Conservation (phyloP, 2,329 filamentous ascomycete species). For the Acephala macrosclerotiorum region DNA sequence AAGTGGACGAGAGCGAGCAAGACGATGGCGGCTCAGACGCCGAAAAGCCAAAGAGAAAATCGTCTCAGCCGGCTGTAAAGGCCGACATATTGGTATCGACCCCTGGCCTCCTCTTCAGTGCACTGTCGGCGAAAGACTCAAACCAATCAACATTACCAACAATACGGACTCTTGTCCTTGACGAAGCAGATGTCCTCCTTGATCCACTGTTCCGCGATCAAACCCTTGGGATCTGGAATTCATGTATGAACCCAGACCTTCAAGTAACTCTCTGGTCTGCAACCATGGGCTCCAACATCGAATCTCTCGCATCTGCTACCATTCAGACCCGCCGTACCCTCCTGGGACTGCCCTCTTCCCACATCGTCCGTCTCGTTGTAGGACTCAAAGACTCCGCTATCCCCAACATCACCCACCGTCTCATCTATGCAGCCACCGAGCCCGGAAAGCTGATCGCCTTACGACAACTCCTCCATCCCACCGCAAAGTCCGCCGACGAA, state of each 20-base stretch:
- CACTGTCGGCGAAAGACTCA: constrained; percentile 60
- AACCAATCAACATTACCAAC: constrained; percentile 62
- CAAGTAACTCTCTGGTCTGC: constrained; percentile 91
- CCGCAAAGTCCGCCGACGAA: constrained; percentile 60
- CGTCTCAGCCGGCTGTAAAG: constrained; percentile 64
- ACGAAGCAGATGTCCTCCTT: constrained; percentile 94
- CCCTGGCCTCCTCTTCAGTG: constrained; percentile 79
- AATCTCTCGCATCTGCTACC: constrained; percentile 76
- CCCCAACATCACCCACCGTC: constrained; percentile 87
- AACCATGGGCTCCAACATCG: constrained; percentile 94
- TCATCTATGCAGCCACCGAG: constrained; percentile 91
- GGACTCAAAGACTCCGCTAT: constrained; percentile 95
- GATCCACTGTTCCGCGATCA: constrained; percentile 91
- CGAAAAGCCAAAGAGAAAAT: constrained; percentile 43
- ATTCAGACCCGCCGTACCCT: constrained; percentile 61
- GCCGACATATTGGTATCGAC: constrained; percentile 84
- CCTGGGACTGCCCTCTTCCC: constrained; percentile 51
- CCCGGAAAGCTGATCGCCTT: constrained; percentile 92
- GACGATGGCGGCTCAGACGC: constrained; percentile 42
- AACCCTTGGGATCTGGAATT: constrained; percentile 83
- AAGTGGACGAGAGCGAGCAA: constrained; percentile 49
- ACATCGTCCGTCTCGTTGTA: constrained; percentile 85
- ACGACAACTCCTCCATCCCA: constrained; percentile 86
- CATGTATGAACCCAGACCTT: constrained; percentile 74
- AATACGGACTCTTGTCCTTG: constrained; percentile 79